A percentile compares a stretch with the other conserved stretches of the same genome.
phyloP scores from a whole-genome alignment of 768 basidiomycete genomes.

The Candolleomyces efflorescens region DNA sequence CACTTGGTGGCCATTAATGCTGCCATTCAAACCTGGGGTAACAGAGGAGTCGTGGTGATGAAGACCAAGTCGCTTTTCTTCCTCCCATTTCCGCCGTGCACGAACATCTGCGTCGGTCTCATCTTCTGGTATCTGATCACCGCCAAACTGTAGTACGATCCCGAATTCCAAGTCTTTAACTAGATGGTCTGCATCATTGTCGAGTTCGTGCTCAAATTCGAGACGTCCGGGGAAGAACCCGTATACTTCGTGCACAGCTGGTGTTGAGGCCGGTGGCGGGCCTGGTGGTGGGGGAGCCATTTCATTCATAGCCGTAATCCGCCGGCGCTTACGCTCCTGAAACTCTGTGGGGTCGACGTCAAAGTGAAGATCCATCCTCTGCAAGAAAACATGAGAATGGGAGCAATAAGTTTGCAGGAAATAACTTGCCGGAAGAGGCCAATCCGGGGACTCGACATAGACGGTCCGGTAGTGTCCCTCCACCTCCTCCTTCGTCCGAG shows the following conservation, averaged over 20 bases:
- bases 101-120: slow-evolving; percentile 73
- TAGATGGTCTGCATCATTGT: slow-evolving; percentile 94
- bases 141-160: slow-evolving; percentile 79
- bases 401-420: slow-evolving; percentile 1
- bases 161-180: slow-evolving; percentile 97
- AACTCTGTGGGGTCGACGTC: slow-evolving; percentile 78
- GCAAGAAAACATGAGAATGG: slow-evolving; percentile 10
- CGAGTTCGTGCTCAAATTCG: slow-evolving; percentile 96
- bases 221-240: slow-evolving; percentile 95
- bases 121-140: slow-evolving; percentile 76
- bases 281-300: slow-evolving; percentile 56
- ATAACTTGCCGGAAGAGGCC: slow-evolving; percentile 73
- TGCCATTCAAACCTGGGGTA: slow-evolving; percentile 34
- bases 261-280: slow-evolving; percentile 80
- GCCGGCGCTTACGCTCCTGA: slow-evolving; percentile 81
- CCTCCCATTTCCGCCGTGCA: slow-evolving; percentile 47
- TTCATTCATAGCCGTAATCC: slow-evolving; percentile 78
- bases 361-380: slow-evolving; percentile 60
- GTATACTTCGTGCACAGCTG: slow-evolving; percentile 88
- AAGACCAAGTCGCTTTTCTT: slow-evolving; percentile 35
- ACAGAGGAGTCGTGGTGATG: slow-evolving; percentile 19
- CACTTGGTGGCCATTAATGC: slow-evolving; percentile 39
- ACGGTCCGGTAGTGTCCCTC: slow-evolving; percentile 82
- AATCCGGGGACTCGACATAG: slow-evolving; percentile 74
- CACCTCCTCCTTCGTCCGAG: slow-evolving; percentile 89